These are phyloP conservation scores for Rhododendron henanense DNA, from an alignment of 148 eudicot species.

Conservation along the genomic window DNA sequence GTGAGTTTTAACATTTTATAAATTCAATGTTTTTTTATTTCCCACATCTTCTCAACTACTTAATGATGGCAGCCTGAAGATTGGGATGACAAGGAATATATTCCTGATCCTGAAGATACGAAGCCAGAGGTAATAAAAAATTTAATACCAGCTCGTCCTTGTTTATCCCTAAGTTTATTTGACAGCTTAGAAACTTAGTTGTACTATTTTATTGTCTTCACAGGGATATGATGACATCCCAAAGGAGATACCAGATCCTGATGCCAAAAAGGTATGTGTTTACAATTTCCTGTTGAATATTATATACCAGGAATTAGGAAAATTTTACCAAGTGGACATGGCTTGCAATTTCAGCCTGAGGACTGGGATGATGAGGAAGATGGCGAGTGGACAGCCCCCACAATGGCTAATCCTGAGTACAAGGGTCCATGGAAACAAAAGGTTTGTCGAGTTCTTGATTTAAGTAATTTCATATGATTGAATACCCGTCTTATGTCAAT, in stretches of 20 bases:
- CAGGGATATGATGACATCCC: constrained; percentile 98
- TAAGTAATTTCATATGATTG: background rate
- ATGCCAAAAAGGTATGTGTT: constrained; percentile 77
- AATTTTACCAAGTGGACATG: constrained; percentile 1
- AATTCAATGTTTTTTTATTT: background rate
- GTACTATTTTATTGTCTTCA: background rate
- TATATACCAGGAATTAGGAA: background rate
- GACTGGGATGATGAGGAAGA: constrained; percentile 99
- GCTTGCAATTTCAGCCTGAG: constrained; percentile 64
- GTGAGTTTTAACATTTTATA: background rate
- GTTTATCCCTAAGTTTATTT: background rate
- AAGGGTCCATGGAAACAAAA: constrained; percentile 97
- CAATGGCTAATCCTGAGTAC: constrained; percentile 89
- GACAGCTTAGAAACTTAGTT: background rate
- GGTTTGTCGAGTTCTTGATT: constrained; percentile 36
- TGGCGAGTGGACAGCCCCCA: constrained; percentile 98
- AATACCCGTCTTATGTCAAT: background rate
- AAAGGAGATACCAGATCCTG: constrained; percentile 80
- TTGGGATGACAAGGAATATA: constrained; percentile 95
- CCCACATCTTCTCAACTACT: constrained; percentile 4
- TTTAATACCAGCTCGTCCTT: background rate
- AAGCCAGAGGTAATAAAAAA: constrained; percentile 68
- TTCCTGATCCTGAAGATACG: constrained; percentile 94
- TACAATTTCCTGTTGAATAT: constrained; percentile 1
- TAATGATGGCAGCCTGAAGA: constrained; percentile 76